Percentiles rank a stretch among this genome's conserved stretches.
Conservation (phyloP, 805 yeast genomes). For the Barnettozyma vustinii region DNA sequence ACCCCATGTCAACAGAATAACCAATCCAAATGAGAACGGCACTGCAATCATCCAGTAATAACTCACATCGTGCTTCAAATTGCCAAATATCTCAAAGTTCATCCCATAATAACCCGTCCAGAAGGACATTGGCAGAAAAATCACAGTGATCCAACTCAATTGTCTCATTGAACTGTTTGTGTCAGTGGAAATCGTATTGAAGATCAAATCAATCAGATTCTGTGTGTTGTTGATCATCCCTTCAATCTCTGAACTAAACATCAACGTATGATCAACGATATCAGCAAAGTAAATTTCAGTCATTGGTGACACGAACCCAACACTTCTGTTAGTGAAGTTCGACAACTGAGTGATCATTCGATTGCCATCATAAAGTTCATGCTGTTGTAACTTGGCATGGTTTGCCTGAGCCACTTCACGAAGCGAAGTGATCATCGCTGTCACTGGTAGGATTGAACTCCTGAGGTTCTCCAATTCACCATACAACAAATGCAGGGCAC, state of each 20-base stretch:
- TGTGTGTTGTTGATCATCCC: constrained; percentile 48
- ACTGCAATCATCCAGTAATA: constrained; percentile 26
- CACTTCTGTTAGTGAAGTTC: neutral
- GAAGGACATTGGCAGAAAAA: constrained; percentile 53
- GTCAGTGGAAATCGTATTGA: constrained; percentile 52
- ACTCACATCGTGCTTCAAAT: constrained; percentile 27
- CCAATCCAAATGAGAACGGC: constrained; percentile 34
- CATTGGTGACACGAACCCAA: constrained; percentile 33
- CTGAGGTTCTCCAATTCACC: constrained; percentile 47
- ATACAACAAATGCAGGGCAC: constrained; percentile 46
- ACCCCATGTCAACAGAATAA: constrained; percentile 32
- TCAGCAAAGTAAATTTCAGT: constrained; percentile 47
- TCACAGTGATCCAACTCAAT: constrained; percentile 50
- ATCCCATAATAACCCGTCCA: constrained; percentile 56
- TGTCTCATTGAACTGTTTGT: constrained; percentile 50
- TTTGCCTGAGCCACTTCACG: constrained; percentile 31
- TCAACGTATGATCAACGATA: constrained; percentile 49
- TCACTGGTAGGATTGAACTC: constrained; percentile 41
- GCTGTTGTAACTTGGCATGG: neutral
- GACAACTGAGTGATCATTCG: neutral
- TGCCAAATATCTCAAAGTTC: constrained; percentile 36
- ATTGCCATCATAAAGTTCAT: neutral
- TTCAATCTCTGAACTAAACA: constrained; percentile 48
- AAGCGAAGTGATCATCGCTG: constrained; percentile 41
- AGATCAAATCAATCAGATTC: constrained; percentile 45